Conservation (phyloP, 805 yeast species). For the Candida montana region DNA sequence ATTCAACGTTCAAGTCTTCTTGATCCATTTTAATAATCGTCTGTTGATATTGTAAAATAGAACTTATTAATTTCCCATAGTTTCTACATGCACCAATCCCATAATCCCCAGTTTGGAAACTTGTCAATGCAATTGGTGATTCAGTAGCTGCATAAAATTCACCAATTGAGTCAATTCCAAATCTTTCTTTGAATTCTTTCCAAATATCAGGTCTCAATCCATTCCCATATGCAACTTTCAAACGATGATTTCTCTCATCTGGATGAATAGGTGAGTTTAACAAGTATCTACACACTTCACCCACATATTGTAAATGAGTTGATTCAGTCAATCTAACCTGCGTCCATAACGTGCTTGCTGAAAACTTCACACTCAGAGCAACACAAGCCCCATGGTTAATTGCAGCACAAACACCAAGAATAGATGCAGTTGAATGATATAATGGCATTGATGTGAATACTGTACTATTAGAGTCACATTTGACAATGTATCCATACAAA, state of each 20-base stretch:
- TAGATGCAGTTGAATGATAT: constrained; percentile 90
- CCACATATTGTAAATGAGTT: constrained; percentile 87
- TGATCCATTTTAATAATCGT: constrained; percentile 71
- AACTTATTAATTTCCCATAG: constrained; percentile 58
- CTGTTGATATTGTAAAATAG: constrained; percentile 47
- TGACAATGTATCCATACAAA: constrained; percentile 65
- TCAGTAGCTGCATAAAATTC: constrained; percentile 95
- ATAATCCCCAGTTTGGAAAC: constrained; percentile 66
- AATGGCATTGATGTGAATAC: constrained; percentile 92
- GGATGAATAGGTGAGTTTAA: constrained; percentile 61
- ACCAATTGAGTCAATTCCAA: constrained; percentile 69
- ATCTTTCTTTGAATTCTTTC: constrained; percentile 71
- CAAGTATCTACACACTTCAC: constrained; percentile 88
- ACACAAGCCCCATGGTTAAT: constrained; percentile 65
- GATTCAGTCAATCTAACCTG: constrained; percentile 69
- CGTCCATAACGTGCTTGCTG: constrained; percentile 83
- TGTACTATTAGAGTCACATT: constrained; percentile 46
- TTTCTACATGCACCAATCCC: constrained; percentile 89
- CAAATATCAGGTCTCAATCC: constrained; percentile 89
- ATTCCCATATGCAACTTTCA: constrained; percentile 78
- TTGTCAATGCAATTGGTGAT: constrained; percentile 83
- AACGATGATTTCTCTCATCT: constrained; percentile 56
- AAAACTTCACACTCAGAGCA: constrained; percentile 75
- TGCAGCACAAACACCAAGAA: constrained; percentile 75
- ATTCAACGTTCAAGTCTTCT: constrained; percentile 66